A percentile compares a stretch with the other conserved stretches of the same genome.
phyloP scores from a whole-genome alignment of 2,329 filamentous ascomycete genomes.

The Diaporthe citri region DNA sequence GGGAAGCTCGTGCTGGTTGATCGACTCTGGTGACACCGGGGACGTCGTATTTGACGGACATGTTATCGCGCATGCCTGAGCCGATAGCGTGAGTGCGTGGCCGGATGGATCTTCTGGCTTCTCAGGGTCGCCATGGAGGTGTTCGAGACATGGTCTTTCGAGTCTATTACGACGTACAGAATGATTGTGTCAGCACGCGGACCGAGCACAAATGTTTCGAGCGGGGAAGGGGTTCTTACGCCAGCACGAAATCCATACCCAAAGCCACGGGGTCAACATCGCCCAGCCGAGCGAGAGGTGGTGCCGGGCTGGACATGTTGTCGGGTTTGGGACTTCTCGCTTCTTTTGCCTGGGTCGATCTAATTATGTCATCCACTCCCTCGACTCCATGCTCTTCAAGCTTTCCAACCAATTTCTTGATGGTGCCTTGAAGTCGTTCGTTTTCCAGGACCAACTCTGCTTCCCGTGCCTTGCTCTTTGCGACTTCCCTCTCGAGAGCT shows the following conservation, averaged over 20 bases:
- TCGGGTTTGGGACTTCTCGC: background rate
- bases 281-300: slow-evolving; percentile 26
- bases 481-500: slow-evolving; percentile 46
- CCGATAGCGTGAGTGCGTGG: slow-evolving; percentile 46
- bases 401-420: slow-evolving; percentile 40
- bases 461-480: slow-evolving; percentile 42
- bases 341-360: background rate
- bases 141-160: slow-evolving; percentile 47
- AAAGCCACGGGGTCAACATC: slow-evolving; percentile 44
- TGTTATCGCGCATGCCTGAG: slow-evolving; percentile 40
- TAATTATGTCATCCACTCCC: slow-evolving; percentile 10
- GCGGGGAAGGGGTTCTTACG: too few species aligned
- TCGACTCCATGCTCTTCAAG: slow-evolving; percentile 42
- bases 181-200: background rate
- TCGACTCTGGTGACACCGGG: background rate
- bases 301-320: background rate
- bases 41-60: background rate
- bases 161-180: slow-evolving; percentile 40
- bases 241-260: slow-evolving; percentile 52
- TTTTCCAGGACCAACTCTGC: slow-evolving; percentile 42
- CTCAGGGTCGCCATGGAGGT: slow-evolving; percentile 45
- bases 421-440: slow-evolving; percentile 39
- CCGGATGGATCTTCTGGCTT: slow-evolving; percentile 46
- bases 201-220: too few species aligned
- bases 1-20: slow-evolving; percentile 40